Base-by-base conservation (phyloP, 768 basidiomycete species). In the Boletus insuetus region DNA sequence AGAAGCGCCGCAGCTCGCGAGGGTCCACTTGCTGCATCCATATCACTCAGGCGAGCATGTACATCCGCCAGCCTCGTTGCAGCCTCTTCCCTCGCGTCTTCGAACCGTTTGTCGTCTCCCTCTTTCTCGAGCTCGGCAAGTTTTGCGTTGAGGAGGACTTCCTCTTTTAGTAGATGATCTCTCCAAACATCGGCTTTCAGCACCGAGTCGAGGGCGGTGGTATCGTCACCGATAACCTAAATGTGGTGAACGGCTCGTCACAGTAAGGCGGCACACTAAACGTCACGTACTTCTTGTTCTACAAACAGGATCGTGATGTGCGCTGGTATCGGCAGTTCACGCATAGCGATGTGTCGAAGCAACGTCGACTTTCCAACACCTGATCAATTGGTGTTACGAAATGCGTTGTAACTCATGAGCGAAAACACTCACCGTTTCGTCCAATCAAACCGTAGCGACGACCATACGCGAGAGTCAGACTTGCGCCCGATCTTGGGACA, bases 151-250 rank as follows among this genome's bases (percentile, higher is more conserved):
- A 98, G 76, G 20, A 78, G 73, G 0, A 74, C 74, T 71, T 98
- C 95, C 66, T 99, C 94, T 52, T 85, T 88, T 47, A 97, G 73
- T 17, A 98, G 78, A 60, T 92, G 89, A 65, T 96, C 94, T 68
- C 96, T 81, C 94, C 97, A 98, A 32, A 99, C 97, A 68, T 99
- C 97, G n/a, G 97, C 97, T 70, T 95, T 94, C n/a, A 99, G 79
- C 20, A 99, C 97, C 1, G 95, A 94, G 20, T 94, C 90, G 41
- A 99, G 79, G 3, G 97, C 97, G 2, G 77, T 76, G 0, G 94
- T 98, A 60, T 95, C 94, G 69, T 98, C 96, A 32, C 96, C 97
- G 51, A 93, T 69, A 61, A 98, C 89, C 91, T 94, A 39, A 2
- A 42, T 10, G 9, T 3, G 26, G 22, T 65, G 13, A 50, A 16